Conservation (phyloP, 768 basidiomycete genomes). For the Russula emetica region DNA sequence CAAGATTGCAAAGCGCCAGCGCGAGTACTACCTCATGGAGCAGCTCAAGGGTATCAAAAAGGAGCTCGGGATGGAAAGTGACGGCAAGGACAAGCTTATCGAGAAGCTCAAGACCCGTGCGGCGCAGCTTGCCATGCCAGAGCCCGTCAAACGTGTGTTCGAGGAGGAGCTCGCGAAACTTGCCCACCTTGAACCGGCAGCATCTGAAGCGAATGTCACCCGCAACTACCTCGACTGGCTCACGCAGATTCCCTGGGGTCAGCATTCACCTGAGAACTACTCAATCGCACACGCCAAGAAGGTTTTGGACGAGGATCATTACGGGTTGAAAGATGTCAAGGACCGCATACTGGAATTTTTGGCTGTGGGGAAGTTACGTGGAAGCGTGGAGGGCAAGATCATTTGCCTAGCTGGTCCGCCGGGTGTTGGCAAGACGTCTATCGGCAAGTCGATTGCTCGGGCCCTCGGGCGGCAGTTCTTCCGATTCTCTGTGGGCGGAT, state of each 20-base stretch:
- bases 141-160: slow-evolving; percentile 85
- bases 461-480: slow-evolving; percentile 91
- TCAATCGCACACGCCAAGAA: slow-evolving; percentile 74
- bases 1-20: slow-evolving; percentile 91
- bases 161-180: slow-evolving; percentile 94
- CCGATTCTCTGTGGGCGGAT: slow-evolving; percentile 92
- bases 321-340: slow-evolving; percentile 88
- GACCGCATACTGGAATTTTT: slow-evolving; percentile 93
- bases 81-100: slow-evolving; percentile 91
- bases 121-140: slow-evolving; percentile 79
- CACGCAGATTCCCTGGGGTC: slow-evolving; percentile 95
- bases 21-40: slow-evolving; percentile 96
- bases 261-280: slow-evolving; percentile 90
- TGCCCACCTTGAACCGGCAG: slow-evolving; percentile 82
- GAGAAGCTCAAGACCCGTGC: slow-evolving; percentile 91
- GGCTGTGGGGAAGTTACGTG: slow-evolving; percentile 90
- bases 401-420: slow-evolving; percentile 95
- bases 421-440: slow-evolving; percentile 95
- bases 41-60: slow-evolving; percentile 96
- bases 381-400: slow-evolving; percentile 96
- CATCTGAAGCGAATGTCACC: slow-evolving; percentile 90
- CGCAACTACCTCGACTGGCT: slow-evolving; percentile 94
- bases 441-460: slow-evolving; percentile 91
- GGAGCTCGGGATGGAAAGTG: slow-evolving; percentile 91
- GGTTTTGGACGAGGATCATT: slow-evolving; percentile 93